A percentile compares a stretch with the other conserved stretches of the same genome.
These are phyloP conservation scores for Quercus robur DNA, from an alignment of 306 rosid genomes.

Conservation along the genomic window DNA sequence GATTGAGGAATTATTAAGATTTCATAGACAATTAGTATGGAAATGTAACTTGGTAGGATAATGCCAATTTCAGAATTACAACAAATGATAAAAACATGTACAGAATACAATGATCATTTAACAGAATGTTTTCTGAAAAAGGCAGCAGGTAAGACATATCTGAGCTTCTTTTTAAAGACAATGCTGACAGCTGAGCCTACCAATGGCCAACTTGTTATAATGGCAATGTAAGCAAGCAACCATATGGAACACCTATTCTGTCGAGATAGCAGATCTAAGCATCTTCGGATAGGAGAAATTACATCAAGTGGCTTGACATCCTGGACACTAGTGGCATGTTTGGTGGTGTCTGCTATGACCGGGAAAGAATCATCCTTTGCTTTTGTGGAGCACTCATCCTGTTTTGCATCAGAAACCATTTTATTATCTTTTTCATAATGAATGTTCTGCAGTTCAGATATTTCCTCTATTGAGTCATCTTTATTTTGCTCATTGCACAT, in stretches of 20 bases:
- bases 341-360: conserved; percentile 10
- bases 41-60: not conserved
- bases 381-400: conserved; percentile 26
- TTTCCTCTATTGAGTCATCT: conserved; percentile 33
- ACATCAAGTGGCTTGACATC: conserved; percentile 28
- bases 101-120: not conserved
- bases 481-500: conserved; percentile 40
- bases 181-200: conserved; percentile 63
- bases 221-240: conserved; percentile 76
- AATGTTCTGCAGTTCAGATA: conserved; percentile 21
- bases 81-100: not conserved
- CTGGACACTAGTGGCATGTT: conserved; percentile 9
- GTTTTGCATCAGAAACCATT: conserved; percentile 23
- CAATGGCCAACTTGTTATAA: conserved; percentile 80
- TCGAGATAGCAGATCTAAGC: conserved; percentile 47
- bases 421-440: conserved; percentile 19
- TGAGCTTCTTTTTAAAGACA: conserved; percentile 57
- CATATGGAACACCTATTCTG: conserved; percentile 58
- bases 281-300: conserved; percentile 41
- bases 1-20: not conserved
- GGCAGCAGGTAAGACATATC: conserved; percentile 42
- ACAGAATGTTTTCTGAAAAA: conserved; percentile 28
- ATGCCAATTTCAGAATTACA: not conserved
- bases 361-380: conserved; percentile 20
- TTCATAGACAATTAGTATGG: not conserved